Base-by-base conservation (phyloP, 78 protist species). In the Creolimax fragrantissima region DNA sequence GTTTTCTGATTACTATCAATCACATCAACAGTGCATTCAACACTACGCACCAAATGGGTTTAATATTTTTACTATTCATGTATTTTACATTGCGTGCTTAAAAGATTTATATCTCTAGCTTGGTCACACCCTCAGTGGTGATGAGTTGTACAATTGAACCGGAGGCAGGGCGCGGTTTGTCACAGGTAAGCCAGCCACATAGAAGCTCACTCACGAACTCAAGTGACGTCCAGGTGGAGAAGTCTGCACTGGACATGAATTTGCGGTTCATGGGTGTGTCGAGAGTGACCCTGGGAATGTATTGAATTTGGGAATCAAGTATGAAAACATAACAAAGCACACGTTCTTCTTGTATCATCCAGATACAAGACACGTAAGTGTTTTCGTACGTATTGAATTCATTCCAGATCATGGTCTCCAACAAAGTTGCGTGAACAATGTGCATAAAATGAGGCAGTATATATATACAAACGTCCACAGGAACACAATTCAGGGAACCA, bases 261-360 rank as follows among this genome's bases (percentile, higher is more conserved):
- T 89, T 89, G 90, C 97, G 93, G 95, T 97, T 96, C 89, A 88
- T 89, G 88, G 97, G 97, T 2, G 98, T 97, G 93, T 96, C 97
- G 45, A 97, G 44, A 2, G 95, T 95, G 37, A 92, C 89, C 7
- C 93, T 92, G 45, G n/a, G 24, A 39, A 36, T 35, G 11, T 24
- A 84, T 17, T 11, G 41, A 36, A 17, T 58, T 17, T 32, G 74
- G 11, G 17, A 32, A 17, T 58, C 17, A 58, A 17, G 17, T 17
- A 11, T 17, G 74, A 58, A n/a, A n/a, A n/a, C n/a, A n/a, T n/a
- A n/a, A n/a, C n/a, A n/a, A n/a, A n/a, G n/a, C n/a, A n/a, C n/a
- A n/a, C n/a, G n/a, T n/a, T n/a, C n/a, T n/a, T n/a, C n/a, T n/a
- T n/a, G n/a, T n/a, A n/a, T n/a, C n/a, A n/a, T n/a, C n/a, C n/a